phyloP scores from a whole-genome alignment of 371 early-diverging fungal genomes.

The Lichtheimia ornata region DNA sequence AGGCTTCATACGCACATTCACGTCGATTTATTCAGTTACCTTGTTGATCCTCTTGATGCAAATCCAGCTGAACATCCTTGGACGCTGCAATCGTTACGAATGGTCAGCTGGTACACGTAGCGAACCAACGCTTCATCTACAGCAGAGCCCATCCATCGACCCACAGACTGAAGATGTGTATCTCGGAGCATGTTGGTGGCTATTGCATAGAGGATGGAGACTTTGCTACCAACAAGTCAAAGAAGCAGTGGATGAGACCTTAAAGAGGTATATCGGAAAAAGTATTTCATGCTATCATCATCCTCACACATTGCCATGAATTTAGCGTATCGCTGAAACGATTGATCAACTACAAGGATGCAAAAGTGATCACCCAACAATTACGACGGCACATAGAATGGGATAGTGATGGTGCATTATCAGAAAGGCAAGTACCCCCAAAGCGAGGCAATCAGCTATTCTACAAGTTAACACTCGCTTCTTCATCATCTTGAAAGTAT shows the following conservation, averaged over 20 bases:
- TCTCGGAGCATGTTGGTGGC: constrained; percentile 88
- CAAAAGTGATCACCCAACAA: constrained; percentile 22
- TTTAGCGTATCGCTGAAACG: constrained; percentile 34
- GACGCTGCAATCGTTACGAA: constrained; percentile 81
- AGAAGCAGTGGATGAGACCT: constrained; percentile 62
- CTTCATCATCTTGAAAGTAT: too few relatives aligned
- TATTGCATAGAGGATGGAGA: constrained; percentile 89
- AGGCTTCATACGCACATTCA: constrained; percentile 81
- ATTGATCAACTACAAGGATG: constrained; percentile 26
- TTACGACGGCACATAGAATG: constrained; percentile 33
- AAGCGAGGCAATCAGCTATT: neutral
- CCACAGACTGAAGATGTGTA: constrained; percentile 76
- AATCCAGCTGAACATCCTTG: constrained; percentile 87
- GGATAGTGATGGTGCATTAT: constrained; percentile 16
- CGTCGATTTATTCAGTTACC: constrained; percentile 79
- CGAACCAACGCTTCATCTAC: constrained; percentile 49
- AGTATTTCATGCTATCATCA: neutral
- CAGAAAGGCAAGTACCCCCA: constrained; percentile 8
- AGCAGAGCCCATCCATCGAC: constrained; percentile 42
- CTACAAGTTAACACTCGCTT: too few relatives aligned
- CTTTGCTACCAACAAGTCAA: constrained; percentile 61
- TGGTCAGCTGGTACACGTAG: constrained; percentile 71
- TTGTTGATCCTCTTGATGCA: constrained; percentile 80
- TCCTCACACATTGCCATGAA: neutral
- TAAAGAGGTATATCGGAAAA: constrained; percentile 54